Evolutionary conservation across 1,284 basidiomycete genomes (phyloP).

Genomic region (Ceratobasidium papillatum): DNA sequence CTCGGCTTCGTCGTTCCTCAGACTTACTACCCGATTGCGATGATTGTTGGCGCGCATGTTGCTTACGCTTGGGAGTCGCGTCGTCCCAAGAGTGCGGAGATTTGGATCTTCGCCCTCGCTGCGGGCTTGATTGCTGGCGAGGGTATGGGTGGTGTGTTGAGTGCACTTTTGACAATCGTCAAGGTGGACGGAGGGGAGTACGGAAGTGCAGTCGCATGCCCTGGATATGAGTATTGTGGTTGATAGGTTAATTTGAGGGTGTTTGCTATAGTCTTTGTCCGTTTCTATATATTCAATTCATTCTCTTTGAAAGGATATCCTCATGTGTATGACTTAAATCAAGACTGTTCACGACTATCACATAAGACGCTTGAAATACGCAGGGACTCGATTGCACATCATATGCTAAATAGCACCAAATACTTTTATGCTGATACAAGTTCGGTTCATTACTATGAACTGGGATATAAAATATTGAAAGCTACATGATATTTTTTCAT

Average conservation of each 20-base stretch:
- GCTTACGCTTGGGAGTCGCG: conserved; percentile 59
- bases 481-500: too few species aligned
- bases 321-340: neutral
- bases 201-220: conserved; percentile 45
- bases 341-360: neutral
- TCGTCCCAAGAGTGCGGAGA: conserved; percentile 45
- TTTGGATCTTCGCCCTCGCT: conserved; percentile 51
- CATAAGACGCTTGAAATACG: too few species aligned
- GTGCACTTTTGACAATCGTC: conserved; percentile 46
- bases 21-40: conserved; percentile 60
- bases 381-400: too few species aligned
- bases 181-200: conserved; percentile 38
- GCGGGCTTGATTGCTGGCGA: conserved; percentile 54
- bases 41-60: conserved; percentile 54
- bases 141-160: conserved; percentile 53
- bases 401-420: too few species aligned
- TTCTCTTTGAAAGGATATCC: neutral
- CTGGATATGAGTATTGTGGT: conserved; percentile 44
- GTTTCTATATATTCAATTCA: conserved; percentile 1
- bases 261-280: neutral
- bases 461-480: too few species aligned
- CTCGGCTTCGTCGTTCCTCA: conserved; percentile 49
- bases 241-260: conserved; percentile 19
- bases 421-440: too few species aligned
- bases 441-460: too few species aligned